Evolutionary conservation across 108 stramenopile genomes (phyloP).

Genomic region (Conticribra weissflogii): DNA sequence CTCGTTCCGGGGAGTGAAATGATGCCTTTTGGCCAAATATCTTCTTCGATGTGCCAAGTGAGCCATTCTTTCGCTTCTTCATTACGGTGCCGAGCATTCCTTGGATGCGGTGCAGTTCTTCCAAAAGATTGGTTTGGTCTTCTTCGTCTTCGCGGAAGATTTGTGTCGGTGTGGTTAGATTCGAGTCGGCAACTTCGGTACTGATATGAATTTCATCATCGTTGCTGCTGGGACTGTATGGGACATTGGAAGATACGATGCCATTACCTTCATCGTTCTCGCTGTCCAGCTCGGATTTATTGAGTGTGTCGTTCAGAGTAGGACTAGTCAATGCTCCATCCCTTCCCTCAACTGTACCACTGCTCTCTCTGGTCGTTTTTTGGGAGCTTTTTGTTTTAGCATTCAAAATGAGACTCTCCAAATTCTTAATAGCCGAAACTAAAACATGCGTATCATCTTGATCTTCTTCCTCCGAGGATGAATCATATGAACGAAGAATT

Average conservation of each 20-base stretch:
- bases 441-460: slow-evolving; percentile 73
- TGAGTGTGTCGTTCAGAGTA: slow-evolving; percentile 17
- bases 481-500: slow-evolving; percentile 19
- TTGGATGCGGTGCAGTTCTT: slow-evolving; percentile 76
- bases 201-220: not conserved
- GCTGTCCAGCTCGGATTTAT: slow-evolving; percentile 4
- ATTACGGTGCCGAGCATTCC: slow-evolving; percentile 75
- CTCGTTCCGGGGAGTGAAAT: slow-evolving; percentile 34
- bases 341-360: slow-evolving; percentile 12
- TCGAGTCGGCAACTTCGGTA: no score
- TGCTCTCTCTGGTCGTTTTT: not conserved
- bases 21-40: not conserved
- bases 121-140: slow-evolving; percentile 45
- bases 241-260: not conserved
- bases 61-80: slow-evolving; percentile 54
- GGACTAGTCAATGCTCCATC: slow-evolving; percentile 7
- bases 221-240: not conserved
- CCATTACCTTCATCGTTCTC: not conserved
- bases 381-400: slow-evolving; percentile 34
- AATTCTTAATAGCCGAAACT: slow-evolving; percentile 71
- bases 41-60: not conserved
- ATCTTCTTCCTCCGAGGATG: slow-evolving; percentile 42
- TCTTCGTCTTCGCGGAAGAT: slow-evolving; percentile 26
- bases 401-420: slow-evolving; percentile 85
- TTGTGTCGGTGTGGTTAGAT: not conserved